phyloP scores from a whole-genome alignment of 768 basidiomycete genomes.

The Krasilnikovozyma curviuscula region DNA sequence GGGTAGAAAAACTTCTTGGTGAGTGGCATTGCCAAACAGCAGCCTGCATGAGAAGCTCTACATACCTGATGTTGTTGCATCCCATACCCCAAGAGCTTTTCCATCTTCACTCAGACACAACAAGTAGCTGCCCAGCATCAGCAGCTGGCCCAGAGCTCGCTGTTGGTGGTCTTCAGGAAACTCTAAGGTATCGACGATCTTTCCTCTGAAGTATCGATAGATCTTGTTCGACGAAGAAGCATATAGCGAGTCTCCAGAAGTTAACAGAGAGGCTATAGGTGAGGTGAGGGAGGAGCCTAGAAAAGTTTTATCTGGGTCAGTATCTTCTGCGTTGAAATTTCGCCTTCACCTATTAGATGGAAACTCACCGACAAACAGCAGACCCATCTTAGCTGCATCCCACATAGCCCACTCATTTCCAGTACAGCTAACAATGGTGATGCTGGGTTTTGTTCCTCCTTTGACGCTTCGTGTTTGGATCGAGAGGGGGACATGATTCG shows the following conservation, averaged over 20 bases:
- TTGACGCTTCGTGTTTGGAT: constrained; percentile 69
- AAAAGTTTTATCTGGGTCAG: no score
- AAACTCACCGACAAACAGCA: constrained; percentile 78
- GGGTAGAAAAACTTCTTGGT: constrained; percentile 6
- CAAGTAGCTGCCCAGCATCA: constrained; percentile 62
- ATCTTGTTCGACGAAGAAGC: constrained; percentile 46
- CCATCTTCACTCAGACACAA: constrained; percentile 66
- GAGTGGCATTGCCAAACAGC: neutral
- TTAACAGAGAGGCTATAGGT: constrained; percentile 51
- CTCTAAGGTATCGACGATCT: constrained; percentile 42
- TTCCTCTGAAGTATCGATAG: constrained; percentile 68
- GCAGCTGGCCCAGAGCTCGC: constrained; percentile 38
- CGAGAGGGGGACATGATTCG: constrained; percentile 74
- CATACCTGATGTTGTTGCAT: constrained; percentile 42
- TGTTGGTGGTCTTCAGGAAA: constrained; percentile 10
- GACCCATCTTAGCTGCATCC: constrained; percentile 81
- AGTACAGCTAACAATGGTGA: constrained; percentile 69
- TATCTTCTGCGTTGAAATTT: no score
- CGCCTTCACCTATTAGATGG: no score
- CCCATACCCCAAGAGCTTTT: constrained; percentile 56
- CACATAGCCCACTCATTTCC: constrained; percentile 85
- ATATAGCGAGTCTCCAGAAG: constrained; percentile 78
- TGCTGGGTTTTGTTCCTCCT: constrained; percentile 59
- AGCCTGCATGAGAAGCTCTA: constrained; percentile 14
- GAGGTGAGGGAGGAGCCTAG: constrained; percentile 64